Evolutionary conservation across 371 early-diverging fungal genomes (phyloP).

Genomic region (Encephalitozoon hellem): DNA sequence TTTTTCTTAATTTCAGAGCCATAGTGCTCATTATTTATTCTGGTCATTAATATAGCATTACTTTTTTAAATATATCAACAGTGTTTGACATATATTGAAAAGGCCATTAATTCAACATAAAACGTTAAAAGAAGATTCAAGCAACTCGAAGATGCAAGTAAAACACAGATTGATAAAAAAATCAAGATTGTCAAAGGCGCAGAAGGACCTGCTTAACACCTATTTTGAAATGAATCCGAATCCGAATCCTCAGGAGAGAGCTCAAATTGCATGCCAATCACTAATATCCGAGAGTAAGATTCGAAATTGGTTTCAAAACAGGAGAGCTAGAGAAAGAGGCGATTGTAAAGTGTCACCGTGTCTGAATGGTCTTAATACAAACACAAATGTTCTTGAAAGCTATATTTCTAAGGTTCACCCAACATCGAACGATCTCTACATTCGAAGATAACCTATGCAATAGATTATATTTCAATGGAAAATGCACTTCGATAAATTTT

Average conservation of each 20-base stretch:
- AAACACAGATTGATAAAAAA: background rate
- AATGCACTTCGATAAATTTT: background rate
- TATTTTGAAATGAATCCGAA: constrained; percentile 47
- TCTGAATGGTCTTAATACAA: background rate
- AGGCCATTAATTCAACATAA: background rate
- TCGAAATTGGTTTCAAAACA: constrained; percentile 61
- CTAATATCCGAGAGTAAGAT: constrained; percentile 46
- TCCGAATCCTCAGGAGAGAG: constrained; percentile 47
- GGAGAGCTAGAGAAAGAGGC: constrained; percentile 52
- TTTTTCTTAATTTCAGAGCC: background rate
- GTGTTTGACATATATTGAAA: background rate
- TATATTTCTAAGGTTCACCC: constrained; percentile 13
- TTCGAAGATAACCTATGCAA: background rate
- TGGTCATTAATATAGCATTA: background rate
- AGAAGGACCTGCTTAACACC: constrained; percentile 34
- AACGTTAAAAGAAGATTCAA: background rate
- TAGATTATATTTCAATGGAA: background rate
- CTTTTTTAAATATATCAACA: background rate
- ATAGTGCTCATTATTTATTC: constrained; percentile 7
- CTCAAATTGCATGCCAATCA: constrained; percentile 15
- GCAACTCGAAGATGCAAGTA: background rate
- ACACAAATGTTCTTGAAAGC: background rate
- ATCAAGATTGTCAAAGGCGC: constrained; percentile 36
- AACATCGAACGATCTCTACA: constrained; percentile 34
- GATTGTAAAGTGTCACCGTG: background rate